Percentiles rank a stretch among this genome's conserved stretches.
phyloP scores from a whole-genome alignment of 2,329 filamentous ascomycete genomes.

The Incumbomyces delicatus region DNA sequence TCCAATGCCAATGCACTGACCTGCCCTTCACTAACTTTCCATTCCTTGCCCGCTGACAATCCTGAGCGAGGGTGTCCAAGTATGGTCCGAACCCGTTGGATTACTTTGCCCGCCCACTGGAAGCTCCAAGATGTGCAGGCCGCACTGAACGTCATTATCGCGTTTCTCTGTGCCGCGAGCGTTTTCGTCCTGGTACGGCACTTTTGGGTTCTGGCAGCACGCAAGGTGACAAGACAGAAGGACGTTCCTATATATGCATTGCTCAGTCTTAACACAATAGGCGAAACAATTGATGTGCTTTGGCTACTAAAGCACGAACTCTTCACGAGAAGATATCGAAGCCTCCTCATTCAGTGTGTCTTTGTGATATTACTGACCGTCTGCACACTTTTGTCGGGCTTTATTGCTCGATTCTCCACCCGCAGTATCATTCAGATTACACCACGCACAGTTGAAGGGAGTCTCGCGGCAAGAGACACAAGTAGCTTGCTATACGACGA shows the following conservation, averaged over 20 bases:
- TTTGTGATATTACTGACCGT: conserved; percentile 9
- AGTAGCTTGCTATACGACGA: conserved; percentile 3
- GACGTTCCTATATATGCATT: conserved; percentile 7
- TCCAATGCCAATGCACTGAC: too few species aligned
- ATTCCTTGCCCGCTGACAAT: too few species aligned
- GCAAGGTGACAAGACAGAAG: conserved; percentile 5
- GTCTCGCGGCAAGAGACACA: conserved; percentile 4
- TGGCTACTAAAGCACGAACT: conserved; percentile 8
- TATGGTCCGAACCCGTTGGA: background rate
- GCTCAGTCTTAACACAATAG: conserved; percentile 11
- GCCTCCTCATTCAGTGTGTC: conserved; percentile 8
- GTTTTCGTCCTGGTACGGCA: conserved; percentile 11
- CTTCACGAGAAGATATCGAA: conserved; percentile 5
- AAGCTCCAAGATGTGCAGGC: conserved; percentile 13
- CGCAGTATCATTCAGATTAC: background rate
- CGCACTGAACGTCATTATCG: conserved; percentile 12
- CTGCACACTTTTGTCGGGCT: conserved; percentile 9
- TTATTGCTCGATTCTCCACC: conserved; percentile 10
- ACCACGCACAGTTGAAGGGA: conserved; percentile 5
- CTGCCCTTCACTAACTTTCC: too few species aligned
- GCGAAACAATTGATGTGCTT: conserved; percentile 11
- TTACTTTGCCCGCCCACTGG: conserved; percentile 8
- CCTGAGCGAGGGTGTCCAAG: too few species aligned
- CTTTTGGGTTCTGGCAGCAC: conserved; percentile 9
- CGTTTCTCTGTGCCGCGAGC: conserved; percentile 7